Percentiles rank a stretch among this genome's conserved stretches.
These are phyloP conservation scores for Effrenium voratum DNA, from an alignment of 73 alveolate genomes.

Conservation along the genomic window DNA sequence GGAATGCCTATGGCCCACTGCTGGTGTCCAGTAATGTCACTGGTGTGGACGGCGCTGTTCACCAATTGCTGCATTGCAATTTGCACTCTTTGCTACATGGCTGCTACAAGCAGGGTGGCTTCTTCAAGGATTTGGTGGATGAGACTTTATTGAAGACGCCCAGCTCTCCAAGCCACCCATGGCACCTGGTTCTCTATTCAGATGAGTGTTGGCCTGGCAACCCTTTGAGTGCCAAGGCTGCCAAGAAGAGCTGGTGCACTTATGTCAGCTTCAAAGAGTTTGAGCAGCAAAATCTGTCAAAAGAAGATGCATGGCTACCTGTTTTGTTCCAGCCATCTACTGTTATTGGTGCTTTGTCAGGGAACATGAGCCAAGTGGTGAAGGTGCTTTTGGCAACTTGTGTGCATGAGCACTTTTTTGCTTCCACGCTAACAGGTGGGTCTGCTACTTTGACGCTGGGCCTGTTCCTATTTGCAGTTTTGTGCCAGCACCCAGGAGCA, in stretches of 20 bases:
- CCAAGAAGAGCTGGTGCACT: not conserved
- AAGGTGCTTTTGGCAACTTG: not conserved
- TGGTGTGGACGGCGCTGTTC: not conserved
- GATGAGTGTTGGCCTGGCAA: slow-evolving; percentile 37
- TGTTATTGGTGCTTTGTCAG: not conserved
- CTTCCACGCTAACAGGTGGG: too few species aligned
- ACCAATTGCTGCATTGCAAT: not conserved
- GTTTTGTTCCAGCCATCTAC: not conserved
- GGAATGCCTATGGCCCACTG: not conserved
- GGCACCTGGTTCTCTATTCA: not conserved
- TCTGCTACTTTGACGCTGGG: too few species aligned
- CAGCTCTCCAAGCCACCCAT: not conserved
- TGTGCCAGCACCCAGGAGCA: too few species aligned
- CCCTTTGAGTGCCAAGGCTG: not conserved
- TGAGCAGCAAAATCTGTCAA: not conserved
- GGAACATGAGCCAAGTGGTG: not conserved
- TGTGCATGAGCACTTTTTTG: too few species aligned
- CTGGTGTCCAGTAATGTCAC: not conserved
- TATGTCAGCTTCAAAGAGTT: not conserved
- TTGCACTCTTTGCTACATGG: not conserved
- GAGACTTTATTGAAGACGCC: not conserved
- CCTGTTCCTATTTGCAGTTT: too few species aligned
- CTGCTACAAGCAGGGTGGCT: not conserved
- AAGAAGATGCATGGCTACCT: not conserved
- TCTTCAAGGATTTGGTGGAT: too few species aligned